Evolutionary conservation across 768 basidiomycete species (phyloP).

Genomic region (Lactarius evosmus): DNA sequence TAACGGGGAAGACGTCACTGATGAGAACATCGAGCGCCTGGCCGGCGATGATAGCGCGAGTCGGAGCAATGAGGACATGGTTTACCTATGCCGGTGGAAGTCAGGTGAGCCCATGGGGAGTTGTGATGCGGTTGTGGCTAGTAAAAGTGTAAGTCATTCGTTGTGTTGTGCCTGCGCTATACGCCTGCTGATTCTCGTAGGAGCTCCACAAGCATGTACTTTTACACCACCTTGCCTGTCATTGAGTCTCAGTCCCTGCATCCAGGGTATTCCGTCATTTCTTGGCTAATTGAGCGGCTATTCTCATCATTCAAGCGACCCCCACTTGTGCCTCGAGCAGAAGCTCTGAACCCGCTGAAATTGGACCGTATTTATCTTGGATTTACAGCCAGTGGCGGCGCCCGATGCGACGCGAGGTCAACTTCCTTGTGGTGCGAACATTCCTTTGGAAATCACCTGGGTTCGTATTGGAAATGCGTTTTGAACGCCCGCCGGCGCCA

Average conservation of each 20-base stretch:
- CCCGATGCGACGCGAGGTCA: not conserved
- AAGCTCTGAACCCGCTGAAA: not conserved
- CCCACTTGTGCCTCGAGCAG: not conserved
- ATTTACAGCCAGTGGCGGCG: not conserved
- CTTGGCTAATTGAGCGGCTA: not conserved
- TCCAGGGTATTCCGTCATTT: not conserved
- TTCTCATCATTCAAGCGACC: not conserved
- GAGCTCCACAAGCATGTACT: slow-evolving; percentile 17
- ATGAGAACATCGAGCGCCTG: not conserved
- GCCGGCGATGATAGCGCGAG: not conserved
- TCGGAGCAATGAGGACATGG: slow-evolving; percentile 8
- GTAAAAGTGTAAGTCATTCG: slow-evolving; percentile 9
- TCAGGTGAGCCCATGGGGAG: not conserved
- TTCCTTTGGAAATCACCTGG: not conserved
- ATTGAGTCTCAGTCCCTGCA: not conserved
- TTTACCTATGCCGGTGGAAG: slow-evolving; percentile 25
- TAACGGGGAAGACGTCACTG: not conserved
- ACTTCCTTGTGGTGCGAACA: not conserved
- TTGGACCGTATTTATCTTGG: not conserved
- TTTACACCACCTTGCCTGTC: slow-evolving; percentile 21
- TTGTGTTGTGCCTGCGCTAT: not conserved
- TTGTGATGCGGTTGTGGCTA: not conserved
- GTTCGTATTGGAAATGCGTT: not conserved
- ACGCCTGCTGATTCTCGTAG: slow-evolving; percentile 3
- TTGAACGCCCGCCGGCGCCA: not conserved